Evolutionary conservation across 495 filamentous ascomycete species (phyloP), one percentile per base, ranked within the genome.

Genomic region (Hyaloscypha finlandica): DNA sequence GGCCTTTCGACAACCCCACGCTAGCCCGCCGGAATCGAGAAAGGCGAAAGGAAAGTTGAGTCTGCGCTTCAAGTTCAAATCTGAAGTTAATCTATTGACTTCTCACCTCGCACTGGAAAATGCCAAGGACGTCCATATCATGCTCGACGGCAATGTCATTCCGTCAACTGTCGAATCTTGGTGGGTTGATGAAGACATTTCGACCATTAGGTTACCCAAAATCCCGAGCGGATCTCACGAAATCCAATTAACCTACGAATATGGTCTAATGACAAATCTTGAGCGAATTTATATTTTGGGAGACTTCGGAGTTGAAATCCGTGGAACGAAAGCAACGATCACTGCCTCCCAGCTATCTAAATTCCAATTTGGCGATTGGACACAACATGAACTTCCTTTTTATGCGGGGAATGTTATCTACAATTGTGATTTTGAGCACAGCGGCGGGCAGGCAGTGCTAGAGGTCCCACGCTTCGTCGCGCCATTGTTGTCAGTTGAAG

Each of bases 101-200:
- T n/a, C 45, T 6, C 5, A 25, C 19, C 61, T 74, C 3, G 73
- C 73, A 4, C 56, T 74, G 16, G 73, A 74, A 63, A 51, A 69
- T 45, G n/a, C 63, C 0, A 55, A 67, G 6, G 39, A 14, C 2
- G 59, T 64, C 8, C 39, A 63, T 30, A 67, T 74, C 14, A 35
- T 8, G 31, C 6, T 72, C 19, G 70, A 74, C 30, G 59, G 39
- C 6, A 19, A 20, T 39, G 0, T 6, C 6, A 30, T 72, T 2
- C 32, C 60, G 2, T 45, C 70, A 16, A n/a, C 22, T 5, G 35
- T 25, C 25, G 25, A 25, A 32, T 6, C 56, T 6, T 74, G 66
- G 61, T 74, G 72, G 72, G 72, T 74, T 19, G 73, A 73, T 61
- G 70, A 74, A 31, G 70, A 42, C 3, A 74, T 74, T 57, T 22